Evolutionary conservation across 2,329 filamentous ascomycete species (phyloP), one percentile per base, ranked within the genome.

Genomic region (Fusarium coffeatum): DNA sequence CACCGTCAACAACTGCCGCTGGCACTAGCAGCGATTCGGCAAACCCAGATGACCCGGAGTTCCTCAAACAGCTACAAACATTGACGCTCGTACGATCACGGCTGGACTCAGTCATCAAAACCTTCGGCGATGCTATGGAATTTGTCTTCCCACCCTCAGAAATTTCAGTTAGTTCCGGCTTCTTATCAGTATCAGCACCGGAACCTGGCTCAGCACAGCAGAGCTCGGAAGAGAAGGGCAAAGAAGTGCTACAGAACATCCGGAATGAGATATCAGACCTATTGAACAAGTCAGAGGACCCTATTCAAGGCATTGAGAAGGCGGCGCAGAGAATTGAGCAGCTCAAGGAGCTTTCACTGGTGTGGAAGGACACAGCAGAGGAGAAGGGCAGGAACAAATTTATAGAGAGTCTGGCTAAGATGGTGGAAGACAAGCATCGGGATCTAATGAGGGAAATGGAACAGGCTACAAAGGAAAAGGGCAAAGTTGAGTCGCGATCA

Each of bases 291-390:
- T 73, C 85, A 9, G 81, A 84, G 2, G 89, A 91, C 46, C 86
- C 88, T 1, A 83, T 90, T 15, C 85, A 86, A 46, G 93, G 92
- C 18, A 84, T 96, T 11, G 90, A 93, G 69, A 89, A 90, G 60
- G 96, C 96, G 0, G 88, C 88, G 15, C 85, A 86, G 58, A 85
- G 93, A 46, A 90, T 98, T 16, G 90, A 93, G 75, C 89, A 92
- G 76, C 84, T 98, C 59, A 90, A 93, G 75, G 87, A 90, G 67
- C 81, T 98, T 68, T 89, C 89, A 6, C 82, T 82, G n/a, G 90
- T 99, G 23, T 99, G 96, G 94, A 95, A 92, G 78, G 94, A 94
- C n/a, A 98, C 96, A 4, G 92, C 93, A 0, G 96, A 99, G 81
- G 96, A 98, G 79, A 97, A 93, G 80, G 93, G 93, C 8, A 85